Evolutionary conservation across 2,329 filamentous ascomycete genomes (phyloP).

Genomic region (Talaromyces islandicus): DNA sequence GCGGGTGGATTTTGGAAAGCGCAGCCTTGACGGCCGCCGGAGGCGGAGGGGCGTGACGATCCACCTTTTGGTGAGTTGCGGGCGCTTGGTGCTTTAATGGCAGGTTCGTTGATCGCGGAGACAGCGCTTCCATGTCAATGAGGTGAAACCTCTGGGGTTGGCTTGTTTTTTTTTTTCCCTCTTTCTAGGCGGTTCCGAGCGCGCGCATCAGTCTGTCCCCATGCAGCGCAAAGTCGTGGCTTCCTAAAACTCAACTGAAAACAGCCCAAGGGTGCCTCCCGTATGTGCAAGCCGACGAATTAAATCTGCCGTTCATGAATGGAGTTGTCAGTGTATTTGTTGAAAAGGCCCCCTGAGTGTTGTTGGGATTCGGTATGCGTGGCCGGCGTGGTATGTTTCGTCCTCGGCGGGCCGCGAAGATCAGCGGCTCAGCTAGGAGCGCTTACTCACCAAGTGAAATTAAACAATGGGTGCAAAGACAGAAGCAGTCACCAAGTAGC

Average conservation of each 20-base stretch:
- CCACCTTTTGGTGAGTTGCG: constrained; percentile 33
- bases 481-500: neutral
- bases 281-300: neutral
- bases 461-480: neutral
- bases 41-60: constrained; percentile 26
- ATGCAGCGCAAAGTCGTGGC: neutral
- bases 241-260: neutral
- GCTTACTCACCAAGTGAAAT: neutral
- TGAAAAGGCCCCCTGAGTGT: neutral
- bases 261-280: neutral
- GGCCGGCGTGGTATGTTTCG: neutral
- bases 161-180: neutral
- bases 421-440: constrained; percentile 8
- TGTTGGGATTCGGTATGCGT: neutral
- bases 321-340: neutral
- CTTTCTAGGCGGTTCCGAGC: neutral
- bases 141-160: neutral
- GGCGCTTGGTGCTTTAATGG: constrained; percentile 36
- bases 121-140: constrained; percentile 43
- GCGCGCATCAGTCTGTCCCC: neutral
- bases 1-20: constrained; percentile 38
- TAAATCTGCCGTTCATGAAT: neutral
- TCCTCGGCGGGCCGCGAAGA: constrained; percentile 8
- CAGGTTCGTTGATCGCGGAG: constrained; percentile 44
- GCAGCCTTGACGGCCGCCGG: constrained; percentile 25